These are phyloP conservation scores for Camelina laxa DNA, from an alignment of 345 rosid species.

Conservation along the genomic window DNA sequence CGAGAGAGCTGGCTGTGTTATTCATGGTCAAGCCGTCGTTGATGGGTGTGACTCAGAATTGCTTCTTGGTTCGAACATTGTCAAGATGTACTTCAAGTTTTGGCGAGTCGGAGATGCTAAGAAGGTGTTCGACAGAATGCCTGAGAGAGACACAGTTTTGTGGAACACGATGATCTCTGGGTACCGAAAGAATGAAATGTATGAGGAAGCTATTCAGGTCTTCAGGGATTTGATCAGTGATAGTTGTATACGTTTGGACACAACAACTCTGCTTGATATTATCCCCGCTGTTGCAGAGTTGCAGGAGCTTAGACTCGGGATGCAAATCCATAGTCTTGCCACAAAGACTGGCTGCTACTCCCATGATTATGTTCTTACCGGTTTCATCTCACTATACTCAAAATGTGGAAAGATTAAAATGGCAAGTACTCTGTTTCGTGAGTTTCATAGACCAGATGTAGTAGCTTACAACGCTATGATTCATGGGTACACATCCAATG, in stretches of 20 bases:
- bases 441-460: slow-evolving; percentile 61
- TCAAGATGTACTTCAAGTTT: slow-evolving; percentile 60
- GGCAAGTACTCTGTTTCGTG: slow-evolving; percentile 54
- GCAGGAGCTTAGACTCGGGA: slow-evolving; percentile 62
- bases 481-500: slow-evolving; percentile 67
- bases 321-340: slow-evolving; percentile 64
- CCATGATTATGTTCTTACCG: slow-evolving; percentile 64
- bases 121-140: slow-evolving; percentile 70
- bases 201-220: slow-evolving; percentile 53
- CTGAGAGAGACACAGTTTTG: slow-evolving; percentile 64
- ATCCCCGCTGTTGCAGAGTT: slow-evolving; percentile 81
- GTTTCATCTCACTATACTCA: slow-evolving; percentile 64
- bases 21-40: slow-evolving; percentile 59
- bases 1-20: slow-evolving; percentile 48
- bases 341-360: slow-evolving; percentile 57
- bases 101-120: slow-evolving; percentile 45
- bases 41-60: slow-evolving; percentile 65
- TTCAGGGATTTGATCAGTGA: slow-evolving; percentile 57
- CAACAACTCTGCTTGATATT: slow-evolving; percentile 58
- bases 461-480: slow-evolving; percentile 84
- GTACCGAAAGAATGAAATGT: slow-evolving; percentile 53
- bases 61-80: slow-evolving; percentile 64
- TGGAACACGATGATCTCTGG: slow-evolving; percentile 75
- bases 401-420: slow-evolving; percentile 59
- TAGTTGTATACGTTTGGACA: slow-evolving; percentile 49